These are phyloP conservation scores for Botrytis aclada DNA, from an alignment of 2,329 filamentous ascomycete species.

Conservation along the genomic window DNA sequence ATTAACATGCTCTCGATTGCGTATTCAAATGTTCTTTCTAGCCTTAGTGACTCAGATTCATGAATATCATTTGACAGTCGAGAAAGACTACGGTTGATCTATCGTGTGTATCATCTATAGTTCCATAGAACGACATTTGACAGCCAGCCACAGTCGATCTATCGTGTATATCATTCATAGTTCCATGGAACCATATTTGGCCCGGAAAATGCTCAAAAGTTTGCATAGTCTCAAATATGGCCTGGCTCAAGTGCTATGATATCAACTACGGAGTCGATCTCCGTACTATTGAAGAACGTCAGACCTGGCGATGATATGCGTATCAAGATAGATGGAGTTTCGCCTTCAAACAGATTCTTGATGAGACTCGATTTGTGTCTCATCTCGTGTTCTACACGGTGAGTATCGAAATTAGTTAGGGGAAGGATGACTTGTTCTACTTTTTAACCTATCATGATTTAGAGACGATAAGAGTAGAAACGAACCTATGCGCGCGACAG, in stretches of 20 bases:
- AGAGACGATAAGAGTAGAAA: neutral
- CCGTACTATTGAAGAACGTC: conserved; percentile 9
- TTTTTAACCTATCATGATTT: neutral
- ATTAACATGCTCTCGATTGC: neutral
- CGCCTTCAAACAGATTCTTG: neutral
- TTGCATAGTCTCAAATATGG: neutral
- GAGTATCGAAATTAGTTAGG: neutral
- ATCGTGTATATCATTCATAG: neutral
- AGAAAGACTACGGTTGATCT: neutral
- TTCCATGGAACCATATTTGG: neutral
- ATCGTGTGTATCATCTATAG: neutral
- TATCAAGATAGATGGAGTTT: neutral
- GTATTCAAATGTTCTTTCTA: neutral
- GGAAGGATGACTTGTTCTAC: neutral
- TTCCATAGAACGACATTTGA: conserved; percentile 1
- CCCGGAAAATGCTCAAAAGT: neutral
- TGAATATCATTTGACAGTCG: conserved; percentile 2
- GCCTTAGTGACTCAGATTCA: neutral
- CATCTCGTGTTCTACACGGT: neutral
- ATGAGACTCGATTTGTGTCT: conserved; percentile 2
- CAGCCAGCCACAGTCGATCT: neutral
- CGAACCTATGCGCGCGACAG: neutral
- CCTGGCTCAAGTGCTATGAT: neutral
- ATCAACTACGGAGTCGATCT: neutral
- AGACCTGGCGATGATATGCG: conserved; percentile 5